phyloP scores from a whole-genome alignment of 2,329 filamentous ascomycete genomes.

The Cordyceps cateniannulata region DNA sequence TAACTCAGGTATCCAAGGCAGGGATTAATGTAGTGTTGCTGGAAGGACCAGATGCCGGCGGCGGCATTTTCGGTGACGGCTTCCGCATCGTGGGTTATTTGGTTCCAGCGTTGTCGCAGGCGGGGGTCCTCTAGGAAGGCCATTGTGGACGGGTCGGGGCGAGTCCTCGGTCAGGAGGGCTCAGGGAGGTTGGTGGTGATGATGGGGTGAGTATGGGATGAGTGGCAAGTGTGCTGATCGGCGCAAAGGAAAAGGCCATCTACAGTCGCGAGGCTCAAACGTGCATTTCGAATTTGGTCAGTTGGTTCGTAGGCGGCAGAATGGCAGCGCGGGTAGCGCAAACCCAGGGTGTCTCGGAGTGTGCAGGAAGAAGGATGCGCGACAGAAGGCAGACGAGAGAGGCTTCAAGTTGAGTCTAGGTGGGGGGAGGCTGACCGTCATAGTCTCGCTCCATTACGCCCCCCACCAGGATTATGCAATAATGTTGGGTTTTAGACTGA shows the following conservation, averaged over 20 bases:
- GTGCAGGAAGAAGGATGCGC: conserved; percentile 3
- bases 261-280: background rate
- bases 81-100: conserved; percentile 85
- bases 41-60: conserved; percentile 81
- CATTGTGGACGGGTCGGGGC: conserved; percentile 31
- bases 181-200: conserved; percentile 3
- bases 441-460: background rate
- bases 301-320: background rate
- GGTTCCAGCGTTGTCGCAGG: conserved; percentile 88
- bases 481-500: background rate
- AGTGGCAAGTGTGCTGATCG: background rate
- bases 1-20: conserved; percentile 64
- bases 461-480: no score
- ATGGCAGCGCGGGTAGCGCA: conserved; percentile 3
- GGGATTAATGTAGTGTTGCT: conserved; percentile 76
- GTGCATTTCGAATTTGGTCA: background rate
- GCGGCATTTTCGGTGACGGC: conserved; percentile 87
- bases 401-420: background rate
- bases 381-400: background rate
- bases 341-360: conserved; percentile 4
- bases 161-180: conserved; percentile 8
- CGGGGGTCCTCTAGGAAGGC: conserved; percentile 72
- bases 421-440: background rate
- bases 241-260: background rate
- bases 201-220: background rate